Percentiles rank a stretch among this genome's conserved stretches.
Conservation (phyloP, 805 yeast species). For the Clavispora santaluciae region DNA sequence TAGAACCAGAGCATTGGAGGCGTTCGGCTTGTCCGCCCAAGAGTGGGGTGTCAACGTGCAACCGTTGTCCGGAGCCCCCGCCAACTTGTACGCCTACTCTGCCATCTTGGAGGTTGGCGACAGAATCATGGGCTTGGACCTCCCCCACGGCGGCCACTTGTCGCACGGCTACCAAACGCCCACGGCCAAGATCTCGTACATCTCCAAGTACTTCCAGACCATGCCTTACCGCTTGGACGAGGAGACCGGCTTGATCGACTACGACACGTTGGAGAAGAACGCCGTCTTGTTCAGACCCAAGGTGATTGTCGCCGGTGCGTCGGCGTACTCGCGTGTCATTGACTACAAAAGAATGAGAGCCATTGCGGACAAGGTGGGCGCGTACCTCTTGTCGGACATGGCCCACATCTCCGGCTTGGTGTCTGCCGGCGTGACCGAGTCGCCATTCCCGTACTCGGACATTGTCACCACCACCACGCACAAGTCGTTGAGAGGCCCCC, state of each 20-base stretch:
- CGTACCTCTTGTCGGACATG: conserved; percentile 91
- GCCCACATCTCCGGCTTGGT: conserved; percentile 96
- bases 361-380: conserved; percentile 90
- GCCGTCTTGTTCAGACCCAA: conserved; percentile 91
- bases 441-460: conserved; percentile 91
- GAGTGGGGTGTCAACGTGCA: conserved; percentile 98
- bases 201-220: conserved; percentile 92
- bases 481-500: conserved; percentile 96
- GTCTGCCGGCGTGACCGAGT: conserved; percentile 89
- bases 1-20: conserved; percentile 85
- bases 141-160: conserved; percentile 98
- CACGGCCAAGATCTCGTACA: conserved; percentile 80
- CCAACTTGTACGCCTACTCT: conserved; percentile 87
- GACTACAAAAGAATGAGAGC: conserved; percentile 88
- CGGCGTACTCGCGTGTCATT: conserved; percentile 87
- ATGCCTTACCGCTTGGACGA: conserved; percentile 94
- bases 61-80: conserved; percentile 94
- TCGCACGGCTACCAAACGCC: conserved; percentile 96
- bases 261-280: conserved; percentile 77
- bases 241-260: conserved; percentile 86
- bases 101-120: conserved; percentile 87
- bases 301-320: conserved; percentile 93
- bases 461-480: conserved; percentile 97
- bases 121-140: conserved; percentile 93
- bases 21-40: conserved; percentile 68